Base-by-base conservation (phyloP, 2,329 filamentous ascomycete species). In the Penicillium concentricum region DNA sequence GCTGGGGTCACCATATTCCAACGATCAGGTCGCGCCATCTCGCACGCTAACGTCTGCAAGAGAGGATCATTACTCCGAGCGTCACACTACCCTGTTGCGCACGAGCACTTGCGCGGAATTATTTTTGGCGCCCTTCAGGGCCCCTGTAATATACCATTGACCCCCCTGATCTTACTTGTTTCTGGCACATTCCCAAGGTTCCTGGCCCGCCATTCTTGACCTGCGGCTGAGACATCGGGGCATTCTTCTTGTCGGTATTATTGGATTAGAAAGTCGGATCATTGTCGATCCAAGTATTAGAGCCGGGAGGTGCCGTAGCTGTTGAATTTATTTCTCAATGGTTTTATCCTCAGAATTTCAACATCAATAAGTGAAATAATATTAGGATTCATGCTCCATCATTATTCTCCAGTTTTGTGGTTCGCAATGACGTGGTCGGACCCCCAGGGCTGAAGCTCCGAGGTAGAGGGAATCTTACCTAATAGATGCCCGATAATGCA, bases 41-140 rank as follows among this genome's bases (percentile, higher is more conserved):
- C 45, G 45, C 49, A 47, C 61, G 57, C 62, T 65, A 65, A 56
- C 38, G 37, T 38, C 38, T 35, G 47, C 51, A 44, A 39, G 43
- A 57, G 61, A 46, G 62, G 60, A 65, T 64, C 61, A 56, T 63
- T 63, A 62, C 63, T 55, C 60, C 55, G 60, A 58, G 20, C 24
- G 54, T 58, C 56, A 32, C 35, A 51, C 47, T 48, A 32, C 28
- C 22, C 24, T 32, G 13, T 34, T 44, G 50, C 57, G 43, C 54
- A 54, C 54, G 51, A 54, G 51, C 54, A 47, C 18, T 47, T 34
- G 42, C 15, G 30, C 47, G 37, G 53, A 52, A 52, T 58, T 46
- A 47, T 54, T 61, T 52, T 51, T 52, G 49, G 54, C 48, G 24
- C 28, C 26, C 26, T 26, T 28, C 15, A n/a, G 13, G 20, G 13